These are phyloP conservation scores for Carex parvula DNA, from an alignment of 176 grass and related monocot genomes.

Conservation along the genomic window DNA sequence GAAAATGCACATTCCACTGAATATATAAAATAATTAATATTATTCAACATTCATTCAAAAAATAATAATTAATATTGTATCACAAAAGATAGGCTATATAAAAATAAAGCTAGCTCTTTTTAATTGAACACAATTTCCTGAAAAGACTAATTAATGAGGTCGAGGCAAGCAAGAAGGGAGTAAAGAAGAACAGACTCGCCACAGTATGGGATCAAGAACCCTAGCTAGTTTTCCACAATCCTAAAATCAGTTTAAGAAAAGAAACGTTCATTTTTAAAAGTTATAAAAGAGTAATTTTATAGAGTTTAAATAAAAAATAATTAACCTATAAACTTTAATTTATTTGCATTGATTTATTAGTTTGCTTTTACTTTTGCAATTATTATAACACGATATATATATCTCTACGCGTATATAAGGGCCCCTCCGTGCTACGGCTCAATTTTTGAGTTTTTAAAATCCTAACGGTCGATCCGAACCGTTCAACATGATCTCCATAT, in stretches of 20 bases:
- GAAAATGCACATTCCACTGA: too few species aligned
- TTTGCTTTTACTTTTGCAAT: not conserved
- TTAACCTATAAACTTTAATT: not conserved
- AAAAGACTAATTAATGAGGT: not conserved
- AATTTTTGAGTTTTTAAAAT: too few species aligned
- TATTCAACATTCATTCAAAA: too few species aligned
- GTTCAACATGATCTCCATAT: too few species aligned
- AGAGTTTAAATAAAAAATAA: not conserved
- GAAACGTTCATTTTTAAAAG: not conserved
- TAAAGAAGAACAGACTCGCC: not conserved
- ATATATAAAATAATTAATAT: too few species aligned
- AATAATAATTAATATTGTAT: too few species aligned
- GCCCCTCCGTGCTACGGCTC: too few species aligned
- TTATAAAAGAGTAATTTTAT: not conserved
- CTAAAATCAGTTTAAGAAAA: not conserved
- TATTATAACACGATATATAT: not conserved
- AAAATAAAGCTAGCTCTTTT: not conserved
- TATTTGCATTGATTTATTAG: not conserved
- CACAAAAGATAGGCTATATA: too few species aligned
- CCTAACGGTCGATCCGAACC: too few species aligned
- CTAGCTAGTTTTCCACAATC: not conserved
- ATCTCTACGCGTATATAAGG: too few species aligned
- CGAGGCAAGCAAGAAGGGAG: not conserved
- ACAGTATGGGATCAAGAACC: not conserved
- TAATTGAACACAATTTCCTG: not conserved